Percentiles rank a stretch among this genome's conserved stretches.
These are phyloP conservation scores for Leccinum uliginosum DNA, from an alignment of 768 basidiomycete genomes.

Conservation along the genomic window DNA sequence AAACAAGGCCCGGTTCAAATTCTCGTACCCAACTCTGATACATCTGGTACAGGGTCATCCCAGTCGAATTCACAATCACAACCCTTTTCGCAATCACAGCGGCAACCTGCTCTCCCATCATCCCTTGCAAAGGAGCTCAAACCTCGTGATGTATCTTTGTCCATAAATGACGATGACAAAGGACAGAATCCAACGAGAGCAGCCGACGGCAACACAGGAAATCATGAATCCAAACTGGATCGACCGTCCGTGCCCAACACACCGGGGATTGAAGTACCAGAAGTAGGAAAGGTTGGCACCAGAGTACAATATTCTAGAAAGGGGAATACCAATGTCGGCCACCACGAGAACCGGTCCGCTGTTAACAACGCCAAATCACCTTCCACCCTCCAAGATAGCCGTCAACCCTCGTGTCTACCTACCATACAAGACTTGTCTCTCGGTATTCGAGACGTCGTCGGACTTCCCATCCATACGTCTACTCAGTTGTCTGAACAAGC, in stretches of 20 bases:
- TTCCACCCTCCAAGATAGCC: background rate
- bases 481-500: background rate
- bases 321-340: background rate
- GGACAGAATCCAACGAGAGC: background rate
- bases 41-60: slow-evolving; percentile 38
- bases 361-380: slow-evolving; percentile 5
- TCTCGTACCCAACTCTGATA: slow-evolving; percentile 56
- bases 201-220: background rate
- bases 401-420: background rate
- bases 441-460: background rate
- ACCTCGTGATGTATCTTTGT: slow-evolving; percentile 13
- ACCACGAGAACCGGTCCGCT: slow-evolving; percentile 1
- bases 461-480: background rate
- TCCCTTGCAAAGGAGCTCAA: slow-evolving; percentile 21
- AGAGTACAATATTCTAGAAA: background rate
- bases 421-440: background rate
- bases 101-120: slow-evolving; percentile 18
- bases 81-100: slow-evolving; percentile 27
- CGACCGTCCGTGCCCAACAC: slow-evolving; percentile 1
- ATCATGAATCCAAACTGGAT: background rate
- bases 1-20: slow-evolving; percentile 38
- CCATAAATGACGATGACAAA: background rate
- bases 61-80: slow-evolving; percentile 28
- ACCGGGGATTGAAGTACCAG: slow-evolving; percentile 6
- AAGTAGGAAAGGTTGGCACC: slow-evolving; percentile 9